Evolutionary conservation across 106 monocot genomes (phyloP).

Genomic region (Vanilla planifolia): DNA sequence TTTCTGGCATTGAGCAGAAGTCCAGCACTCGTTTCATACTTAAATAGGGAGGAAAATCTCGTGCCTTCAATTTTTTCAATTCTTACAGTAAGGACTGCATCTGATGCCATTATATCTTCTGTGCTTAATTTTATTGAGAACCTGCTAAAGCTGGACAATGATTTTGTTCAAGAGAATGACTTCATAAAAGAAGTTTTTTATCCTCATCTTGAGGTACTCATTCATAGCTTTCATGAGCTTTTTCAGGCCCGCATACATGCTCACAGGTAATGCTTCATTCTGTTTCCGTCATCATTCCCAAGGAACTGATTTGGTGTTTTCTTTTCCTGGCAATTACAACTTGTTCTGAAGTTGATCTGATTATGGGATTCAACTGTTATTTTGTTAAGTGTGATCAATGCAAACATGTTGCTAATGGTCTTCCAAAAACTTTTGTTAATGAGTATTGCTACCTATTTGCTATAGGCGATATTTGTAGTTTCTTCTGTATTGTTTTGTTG

Average conservation of each 20-base stretch:
- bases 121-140: constrained; percentile 77
- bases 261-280: constrained; percentile 63
- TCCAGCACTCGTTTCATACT: constrained; percentile 36
- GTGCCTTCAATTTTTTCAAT: constrained; percentile 79
- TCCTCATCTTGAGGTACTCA: constrained; percentile 61
- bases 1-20: constrained; percentile 82
- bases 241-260: constrained; percentile 28
- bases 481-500: too few species aligned
- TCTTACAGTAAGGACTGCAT: constrained; percentile 67
- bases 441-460: too few species aligned
- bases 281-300: too few species aligned
- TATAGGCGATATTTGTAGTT: too few species aligned
- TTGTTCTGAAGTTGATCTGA: neutral
- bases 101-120: constrained; percentile 58
- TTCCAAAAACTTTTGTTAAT: too few species aligned
- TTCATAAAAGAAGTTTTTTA: constrained; percentile 40
- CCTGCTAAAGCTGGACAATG: constrained; percentile 56
- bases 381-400: neutral
- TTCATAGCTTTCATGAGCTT: constrained; percentile 46
- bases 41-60: constrained; percentile 44
- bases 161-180: constrained; percentile 35
- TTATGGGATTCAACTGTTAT: neutral
- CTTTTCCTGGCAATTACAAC: neutral
- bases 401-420: too few species aligned
- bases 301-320: too few species aligned